phyloP scores from a whole-genome alignment of 1,139 yeast species.

The Dujonia santamariae region DNA sequence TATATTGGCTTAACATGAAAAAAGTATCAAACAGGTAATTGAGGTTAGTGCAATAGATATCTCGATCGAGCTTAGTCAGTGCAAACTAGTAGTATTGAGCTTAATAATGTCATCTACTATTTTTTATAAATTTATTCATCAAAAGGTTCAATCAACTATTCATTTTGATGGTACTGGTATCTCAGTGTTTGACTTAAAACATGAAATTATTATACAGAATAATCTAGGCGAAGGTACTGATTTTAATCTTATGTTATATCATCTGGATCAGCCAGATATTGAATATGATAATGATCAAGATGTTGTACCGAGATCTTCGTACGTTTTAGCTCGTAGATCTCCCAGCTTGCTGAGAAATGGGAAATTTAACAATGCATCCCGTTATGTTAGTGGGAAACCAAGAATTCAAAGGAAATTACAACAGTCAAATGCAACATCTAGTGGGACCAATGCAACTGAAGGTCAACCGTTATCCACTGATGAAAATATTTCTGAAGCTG shows the following conservation, averaged over 20 bases:
- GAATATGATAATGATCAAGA: slow-evolving; percentile 87
- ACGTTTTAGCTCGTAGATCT: slow-evolving; percentile 75
- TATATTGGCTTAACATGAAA: no score
- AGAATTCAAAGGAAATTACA: slow-evolving; percentile 46
- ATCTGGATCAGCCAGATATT: slow-evolving; percentile 66
- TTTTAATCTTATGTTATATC: slow-evolving; percentile 70
- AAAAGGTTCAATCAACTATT: slow-evolving; percentile 73
- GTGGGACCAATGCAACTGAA: slow-evolving; percentile 14
- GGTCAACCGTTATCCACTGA: slow-evolving; percentile 21
- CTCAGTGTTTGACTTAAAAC: slow-evolving; percentile 88
- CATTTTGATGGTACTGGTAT: slow-evolving; percentile 96
- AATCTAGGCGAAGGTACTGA: slow-evolving; percentile 82
- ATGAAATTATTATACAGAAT: slow-evolving; percentile 82
- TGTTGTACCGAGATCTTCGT: slow-evolving; percentile 83
- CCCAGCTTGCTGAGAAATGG: slow-evolving; percentile 63
- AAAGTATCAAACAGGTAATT: no score
- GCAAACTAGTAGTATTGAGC: no score
- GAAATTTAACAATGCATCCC: slow-evolving; percentile 61
- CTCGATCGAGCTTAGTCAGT: no score
- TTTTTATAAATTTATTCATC: slow-evolving; percentile 84
- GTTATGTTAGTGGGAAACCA: slow-evolving; percentile 88
- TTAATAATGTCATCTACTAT: slow-evolving; percentile 81
- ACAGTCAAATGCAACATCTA: slow-evolving; percentile 11
- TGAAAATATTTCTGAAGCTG: slow-evolving; percentile 70
- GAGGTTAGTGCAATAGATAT: no score